Evolutionary conservation across 2,329 filamentous ascomycete genomes (phyloP).

Genomic region (Penicillium sp.): DNA sequence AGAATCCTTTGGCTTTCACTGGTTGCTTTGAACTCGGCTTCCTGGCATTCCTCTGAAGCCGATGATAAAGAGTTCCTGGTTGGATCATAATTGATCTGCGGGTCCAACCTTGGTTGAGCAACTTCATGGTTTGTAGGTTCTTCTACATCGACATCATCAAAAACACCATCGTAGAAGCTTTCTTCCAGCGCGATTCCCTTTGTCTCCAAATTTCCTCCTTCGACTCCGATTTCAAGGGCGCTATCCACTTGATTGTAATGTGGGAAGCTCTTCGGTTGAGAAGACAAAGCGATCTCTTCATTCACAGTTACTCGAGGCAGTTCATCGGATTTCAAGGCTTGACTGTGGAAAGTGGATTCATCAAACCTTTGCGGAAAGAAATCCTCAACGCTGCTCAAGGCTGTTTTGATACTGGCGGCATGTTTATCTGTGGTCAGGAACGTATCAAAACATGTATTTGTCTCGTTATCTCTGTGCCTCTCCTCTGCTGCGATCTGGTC

Average conservation of each 20-base stretch:
- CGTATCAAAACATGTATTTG: slow-evolving; percentile 59
- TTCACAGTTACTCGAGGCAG: slow-evolving; percentile 59
- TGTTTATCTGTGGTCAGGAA: slow-evolving; percentile 61
- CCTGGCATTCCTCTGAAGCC: not conserved
- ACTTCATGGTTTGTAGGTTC: not conserved
- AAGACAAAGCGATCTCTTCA: slow-evolving; percentile 58
- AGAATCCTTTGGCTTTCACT: not conserved
- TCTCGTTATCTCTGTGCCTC: slow-evolving; percentile 48
- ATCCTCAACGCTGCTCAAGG: slow-evolving; percentile 81
- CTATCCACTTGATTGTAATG: slow-evolving; percentile 38
- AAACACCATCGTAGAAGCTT: slow-evolving; percentile 23
- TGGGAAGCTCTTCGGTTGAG: slow-evolving; percentile 45
- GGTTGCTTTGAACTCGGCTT: not conserved
- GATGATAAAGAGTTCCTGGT: not conserved
- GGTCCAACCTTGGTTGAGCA: not conserved
- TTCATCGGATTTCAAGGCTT: slow-evolving; percentile 8
- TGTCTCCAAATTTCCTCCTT: slow-evolving; percentile 7
- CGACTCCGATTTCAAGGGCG: slow-evolving; percentile 22
- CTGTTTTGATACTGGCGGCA: slow-evolving; percentile 68
- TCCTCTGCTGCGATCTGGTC: slow-evolving; percentile 65
- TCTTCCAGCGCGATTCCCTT: slow-evolving; percentile 17
- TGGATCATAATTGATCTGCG: not conserved
- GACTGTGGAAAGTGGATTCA: slow-evolving; percentile 21
- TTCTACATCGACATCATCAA: slow-evolving; percentile 14
- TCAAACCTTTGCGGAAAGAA: slow-evolving; percentile 70